These are phyloP conservation scores for Ustilago loliicola DNA, from an alignment of 1,284 basidiomycete species.

Conservation along the genomic window DNA sequence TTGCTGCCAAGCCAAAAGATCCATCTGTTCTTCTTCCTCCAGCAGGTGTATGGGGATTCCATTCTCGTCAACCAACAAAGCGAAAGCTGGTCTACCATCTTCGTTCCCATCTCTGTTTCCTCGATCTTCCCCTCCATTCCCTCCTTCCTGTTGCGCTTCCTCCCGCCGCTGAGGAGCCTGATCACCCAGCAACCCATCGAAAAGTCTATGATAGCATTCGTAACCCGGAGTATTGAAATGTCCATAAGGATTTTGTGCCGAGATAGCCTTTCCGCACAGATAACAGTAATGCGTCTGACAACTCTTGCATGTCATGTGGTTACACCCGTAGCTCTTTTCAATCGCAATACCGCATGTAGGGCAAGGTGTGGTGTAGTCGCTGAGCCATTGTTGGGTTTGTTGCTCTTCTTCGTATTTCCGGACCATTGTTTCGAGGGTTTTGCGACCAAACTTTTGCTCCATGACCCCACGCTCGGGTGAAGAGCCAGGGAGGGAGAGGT, in stretches of 20 bases:
- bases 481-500: slow-evolving; percentile 22
- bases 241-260: slow-evolving; percentile 43
- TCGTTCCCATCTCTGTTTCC: not conserved
- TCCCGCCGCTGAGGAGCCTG: slow-evolving; percentile 24
- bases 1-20: slow-evolving; percentile 41
- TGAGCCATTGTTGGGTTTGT: slow-evolving; percentile 44
- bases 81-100: slow-evolving; percentile 22
- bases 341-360: slow-evolving; percentile 50
- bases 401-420: slow-evolving; percentile 49
- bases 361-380: slow-evolving; percentile 45
- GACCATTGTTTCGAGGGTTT: slow-evolving; percentile 44
- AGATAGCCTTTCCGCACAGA: slow-evolving; percentile 50
- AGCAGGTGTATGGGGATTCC: slow-evolving; percentile 35
- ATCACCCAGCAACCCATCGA: slow-evolving; percentile 42
- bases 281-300: slow-evolving; percentile 57
- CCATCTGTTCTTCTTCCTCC: slow-evolving; percentile 32
- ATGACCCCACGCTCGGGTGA: slow-evolving; percentile 28
- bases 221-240: slow-evolving; percentile 48
- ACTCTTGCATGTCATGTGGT: slow-evolving; percentile 57
- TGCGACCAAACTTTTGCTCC: slow-evolving; percentile 42
- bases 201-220: slow-evolving; percentile 45
- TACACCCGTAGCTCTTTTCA: slow-evolving; percentile 56
- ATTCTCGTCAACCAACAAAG: slow-evolving; percentile 38
- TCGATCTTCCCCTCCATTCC: not conserved
- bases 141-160: not conserved